These are phyloP conservation scores for Colletotrichum eremochloae DNA, from an alignment of 2,329 filamentous ascomycete species.

Conservation along the genomic window DNA sequence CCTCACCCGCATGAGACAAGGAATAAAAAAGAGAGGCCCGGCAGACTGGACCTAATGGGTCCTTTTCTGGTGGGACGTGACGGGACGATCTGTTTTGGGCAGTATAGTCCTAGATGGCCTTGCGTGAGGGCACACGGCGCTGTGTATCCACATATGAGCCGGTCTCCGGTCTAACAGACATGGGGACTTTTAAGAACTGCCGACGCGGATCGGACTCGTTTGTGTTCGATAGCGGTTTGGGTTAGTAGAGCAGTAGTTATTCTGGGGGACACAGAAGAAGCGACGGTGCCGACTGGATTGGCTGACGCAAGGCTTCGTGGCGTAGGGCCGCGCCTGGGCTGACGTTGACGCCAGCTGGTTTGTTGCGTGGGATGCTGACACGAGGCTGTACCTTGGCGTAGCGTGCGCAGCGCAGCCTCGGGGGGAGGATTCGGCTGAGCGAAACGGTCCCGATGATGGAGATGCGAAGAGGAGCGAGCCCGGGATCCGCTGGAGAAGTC, in stretches of 20 bases:
- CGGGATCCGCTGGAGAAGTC: conserved; percentile 23
- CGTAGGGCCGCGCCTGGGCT: neutral
- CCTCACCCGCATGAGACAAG: neutral
- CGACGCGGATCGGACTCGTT: neutral
- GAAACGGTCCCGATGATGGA: neutral
- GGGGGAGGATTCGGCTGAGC: neutral
- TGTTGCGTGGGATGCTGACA: conserved; percentile 1
- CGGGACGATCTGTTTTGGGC: neutral
- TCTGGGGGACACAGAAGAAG: neutral
- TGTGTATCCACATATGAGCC: neutral
- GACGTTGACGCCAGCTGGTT: neutral
- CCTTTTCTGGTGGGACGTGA: neutral
- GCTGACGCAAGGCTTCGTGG: neutral
- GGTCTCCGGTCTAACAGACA: neutral
- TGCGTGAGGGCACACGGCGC: neutral
- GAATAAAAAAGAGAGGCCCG: neutral
- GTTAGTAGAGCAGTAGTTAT: neutral
- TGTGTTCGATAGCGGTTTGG: neutral
- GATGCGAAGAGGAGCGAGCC: neutral
- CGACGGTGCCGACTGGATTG: conserved; percentile 2
- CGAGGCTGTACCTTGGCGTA: conserved; percentile 19
- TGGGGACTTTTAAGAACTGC: neutral
- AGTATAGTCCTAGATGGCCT: neutral
- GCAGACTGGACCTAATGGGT: conserved; percentile 26
- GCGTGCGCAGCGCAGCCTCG: conserved; percentile 6